Conservation (phyloP, 371 early-diverging fungal genomes). For the Syncephalastrum contaminatum region DNA sequence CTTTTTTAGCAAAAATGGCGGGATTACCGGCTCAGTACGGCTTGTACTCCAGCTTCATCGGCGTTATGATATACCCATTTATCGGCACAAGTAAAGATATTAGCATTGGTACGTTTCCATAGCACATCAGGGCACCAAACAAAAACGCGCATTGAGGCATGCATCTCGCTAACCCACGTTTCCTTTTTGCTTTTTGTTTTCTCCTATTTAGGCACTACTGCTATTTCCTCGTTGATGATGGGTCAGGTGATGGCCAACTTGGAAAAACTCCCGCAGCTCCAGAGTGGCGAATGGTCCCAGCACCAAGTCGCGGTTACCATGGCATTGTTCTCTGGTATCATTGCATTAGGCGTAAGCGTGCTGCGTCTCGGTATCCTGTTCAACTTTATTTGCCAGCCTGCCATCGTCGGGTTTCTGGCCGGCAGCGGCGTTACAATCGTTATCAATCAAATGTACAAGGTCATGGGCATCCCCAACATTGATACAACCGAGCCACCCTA, state of each 20-base stretch:
- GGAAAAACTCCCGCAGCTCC: constrained; percentile 32
- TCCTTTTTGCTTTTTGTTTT: neutral
- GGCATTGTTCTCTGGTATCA: constrained; percentile 64
- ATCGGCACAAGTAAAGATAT: constrained; percentile 87
- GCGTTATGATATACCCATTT: constrained; percentile 72
- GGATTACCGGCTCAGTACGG: constrained; percentile 83
- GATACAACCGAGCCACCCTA: constrained; percentile 61
- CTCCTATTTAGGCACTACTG: constrained; percentile 58
- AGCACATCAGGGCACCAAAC: neutral
- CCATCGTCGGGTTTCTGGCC: constrained; percentile 73
- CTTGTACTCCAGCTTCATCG: constrained; percentile 82
- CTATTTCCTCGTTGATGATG: constrained; percentile 77
- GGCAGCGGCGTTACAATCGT: constrained; percentile 79
- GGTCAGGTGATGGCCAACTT: constrained; percentile 63
- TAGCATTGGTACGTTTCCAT: constrained; percentile 64
- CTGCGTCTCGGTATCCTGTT: constrained; percentile 78
- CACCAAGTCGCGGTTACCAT: constrained; percentile 46
- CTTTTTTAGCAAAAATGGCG: constrained; percentile 68
- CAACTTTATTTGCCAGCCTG: constrained; percentile 80
- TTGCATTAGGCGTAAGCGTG: constrained; percentile 66
- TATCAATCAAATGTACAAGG: constrained; percentile 71
- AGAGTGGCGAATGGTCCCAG: constrained; percentile 35
- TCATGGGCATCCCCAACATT: constrained; percentile 72
- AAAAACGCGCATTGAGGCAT: constrained; percentile 4
- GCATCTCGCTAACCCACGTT: neutral